Evolutionary conservation across 495 filamentous ascomycete genomes (phyloP).

Genomic region (Cenococcum geophilum): DNA sequence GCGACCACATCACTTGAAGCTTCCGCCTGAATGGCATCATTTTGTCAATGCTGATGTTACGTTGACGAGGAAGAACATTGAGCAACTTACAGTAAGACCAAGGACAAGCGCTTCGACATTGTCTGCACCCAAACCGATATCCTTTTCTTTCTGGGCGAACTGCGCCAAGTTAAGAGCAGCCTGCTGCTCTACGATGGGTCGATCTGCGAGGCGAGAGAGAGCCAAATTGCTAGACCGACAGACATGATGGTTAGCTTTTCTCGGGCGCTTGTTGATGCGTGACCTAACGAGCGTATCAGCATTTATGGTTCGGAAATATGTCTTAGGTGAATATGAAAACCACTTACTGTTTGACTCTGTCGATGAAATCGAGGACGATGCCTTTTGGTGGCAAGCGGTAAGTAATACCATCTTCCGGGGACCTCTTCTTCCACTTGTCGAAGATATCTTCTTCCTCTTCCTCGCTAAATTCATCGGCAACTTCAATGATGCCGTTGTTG

Average conservation of each 20-base stretch:
- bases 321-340: too few species aligned
- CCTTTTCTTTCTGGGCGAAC: slow-evolving; percentile 37
- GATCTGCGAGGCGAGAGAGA: not conserved
- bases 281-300: too few species aligned
- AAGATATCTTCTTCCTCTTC: slow-evolving; percentile 45
- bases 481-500: slow-evolving; percentile 75
- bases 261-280: too few species aligned
- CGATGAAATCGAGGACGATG: slow-evolving; percentile 1
- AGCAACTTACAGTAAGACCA: slow-evolving; percentile 36
- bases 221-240: too few species aligned
- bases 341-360: not conserved
- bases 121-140: slow-evolving; percentile 29
- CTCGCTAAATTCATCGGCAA: slow-evolving; percentile 58
- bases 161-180: slow-evolving; percentile 53
- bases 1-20: slow-evolving; percentile 32
- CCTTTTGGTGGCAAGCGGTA: not conserved
- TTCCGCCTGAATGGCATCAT: slow-evolving; percentile 34
- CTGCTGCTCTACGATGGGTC: slow-evolving; percentile 37
- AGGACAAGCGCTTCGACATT: slow-evolving; percentile 31
- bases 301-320: too few species aligned
- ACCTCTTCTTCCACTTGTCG: slow-evolving; percentile 41
- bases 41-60: slow-evolving; percentile 33
- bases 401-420: slow-evolving; percentile 48
- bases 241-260: too few species aligned
- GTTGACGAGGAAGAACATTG: slow-evolving; percentile 3